Evolutionary conservation across 116 monocot genomes (phyloP).

Genomic region (Phalaenopsis hybrid): DNA sequence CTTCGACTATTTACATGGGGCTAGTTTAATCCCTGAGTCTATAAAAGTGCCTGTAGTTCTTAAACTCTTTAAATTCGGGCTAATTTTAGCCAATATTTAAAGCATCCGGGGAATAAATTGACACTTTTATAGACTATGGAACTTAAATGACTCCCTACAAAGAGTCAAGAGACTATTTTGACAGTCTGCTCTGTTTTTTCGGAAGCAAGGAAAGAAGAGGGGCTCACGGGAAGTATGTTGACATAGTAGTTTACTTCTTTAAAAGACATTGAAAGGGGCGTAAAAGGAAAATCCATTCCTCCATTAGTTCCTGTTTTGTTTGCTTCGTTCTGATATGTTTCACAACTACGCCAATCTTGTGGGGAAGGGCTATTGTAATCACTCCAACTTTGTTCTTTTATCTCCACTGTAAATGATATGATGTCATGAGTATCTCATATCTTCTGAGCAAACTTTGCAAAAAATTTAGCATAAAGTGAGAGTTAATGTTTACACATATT

Average conservation of each 20-base stretch:
- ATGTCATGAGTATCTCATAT: not conserved
- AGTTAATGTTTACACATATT: not conserved
- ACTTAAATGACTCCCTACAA: no score
- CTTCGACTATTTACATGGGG: no score
- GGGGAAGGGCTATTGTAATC: not conserved
- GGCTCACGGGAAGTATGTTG: constrained; percentile 47
- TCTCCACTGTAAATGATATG: not conserved
- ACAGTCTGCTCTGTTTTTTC: constrained; percentile 36
- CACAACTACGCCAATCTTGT: constrained; percentile 9
- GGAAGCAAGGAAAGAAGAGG: not conserved
- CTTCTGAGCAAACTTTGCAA: not conserved
- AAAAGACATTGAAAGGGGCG: constrained; percentile 57
- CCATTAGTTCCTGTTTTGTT: constrained; percentile 3
- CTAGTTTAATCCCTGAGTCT: no score
- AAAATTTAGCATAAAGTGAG: not conserved
- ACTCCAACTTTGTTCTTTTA: not conserved
- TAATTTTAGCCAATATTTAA: no score
- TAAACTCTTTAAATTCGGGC: no score
- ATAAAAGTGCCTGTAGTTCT: no score
- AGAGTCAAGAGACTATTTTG: no score
- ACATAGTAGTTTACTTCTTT: constrained; percentile 54
- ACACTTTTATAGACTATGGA: no score
- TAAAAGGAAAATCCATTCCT: constrained; percentile 66
- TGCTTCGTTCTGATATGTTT: not conserved
- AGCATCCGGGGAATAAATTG: no score